Evolutionary conservation across 495 filamentous ascomycete species (phyloP).

Genomic region (Penicillium ucsense): DNA sequence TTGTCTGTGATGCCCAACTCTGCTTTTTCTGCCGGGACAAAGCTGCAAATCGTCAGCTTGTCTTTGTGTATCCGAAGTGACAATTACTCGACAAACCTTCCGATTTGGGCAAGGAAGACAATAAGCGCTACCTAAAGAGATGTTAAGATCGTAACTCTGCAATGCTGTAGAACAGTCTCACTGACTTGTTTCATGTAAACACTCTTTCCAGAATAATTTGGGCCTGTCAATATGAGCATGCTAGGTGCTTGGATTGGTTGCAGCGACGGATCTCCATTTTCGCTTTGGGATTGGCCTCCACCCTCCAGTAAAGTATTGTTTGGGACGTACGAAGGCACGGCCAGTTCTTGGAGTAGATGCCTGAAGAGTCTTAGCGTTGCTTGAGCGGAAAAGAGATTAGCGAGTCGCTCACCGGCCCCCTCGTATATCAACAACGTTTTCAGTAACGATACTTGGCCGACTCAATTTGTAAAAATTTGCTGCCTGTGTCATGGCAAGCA

Average conservation of each 20-base stretch:
- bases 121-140: slow-evolving; percentile 59
- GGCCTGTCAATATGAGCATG: slow-evolving; percentile 80
- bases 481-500: slow-evolving; percentile 71
- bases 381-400: no score
- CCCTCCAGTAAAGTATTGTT: slow-evolving; percentile 68
- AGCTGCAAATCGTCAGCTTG: slow-evolving; percentile 36
- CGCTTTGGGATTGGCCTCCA: slow-evolving; percentile 24
- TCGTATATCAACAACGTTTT: slow-evolving; percentile 68
- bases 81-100: slow-evolving; percentile 38
- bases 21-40: slow-evolving; percentile 72
- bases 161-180: background rate
- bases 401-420: slow-evolving; percentile 53
- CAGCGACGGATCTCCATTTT: background rate
- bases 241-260: slow-evolving; percentile 38
- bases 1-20: slow-evolving; percentile 85
- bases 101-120: slow-evolving; percentile 86
- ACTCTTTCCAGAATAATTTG: slow-evolving; percentile 95
- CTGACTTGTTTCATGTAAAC: slow-evolving; percentile 82
- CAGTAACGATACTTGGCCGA: slow-evolving; percentile 56
- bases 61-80: background rate
- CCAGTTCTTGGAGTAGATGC: slow-evolving; percentile 82
- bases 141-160: background rate
- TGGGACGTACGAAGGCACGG: slow-evolving; percentile 75
- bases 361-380: slow-evolving; percentile 25
- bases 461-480: slow-evolving; percentile 66